Evolutionary conservation across 169 alveolate genomes (phyloP).

Genomic region (Plasmodium ovale): DNA sequence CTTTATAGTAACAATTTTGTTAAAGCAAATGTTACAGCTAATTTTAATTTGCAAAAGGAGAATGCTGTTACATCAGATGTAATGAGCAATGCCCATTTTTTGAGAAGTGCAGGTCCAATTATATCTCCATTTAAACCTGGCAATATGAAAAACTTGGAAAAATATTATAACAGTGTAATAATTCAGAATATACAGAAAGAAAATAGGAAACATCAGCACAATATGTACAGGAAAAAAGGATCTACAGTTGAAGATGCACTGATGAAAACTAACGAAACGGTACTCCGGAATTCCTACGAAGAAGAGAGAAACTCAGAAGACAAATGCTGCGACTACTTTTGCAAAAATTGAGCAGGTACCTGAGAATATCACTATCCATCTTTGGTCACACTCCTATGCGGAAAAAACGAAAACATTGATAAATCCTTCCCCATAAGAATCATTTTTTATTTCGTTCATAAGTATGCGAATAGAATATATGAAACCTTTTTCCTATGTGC

Average conservation of each 20-base stretch:
- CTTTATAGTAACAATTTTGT: constrained; percentile 80
- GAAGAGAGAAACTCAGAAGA: constrained; percentile 2
- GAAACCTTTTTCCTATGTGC: too few relatives aligned
- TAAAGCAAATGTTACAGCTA: constrained; percentile 38
- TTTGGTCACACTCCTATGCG: too few relatives aligned
- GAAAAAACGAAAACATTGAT: too few relatives aligned
- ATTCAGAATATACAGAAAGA: constrained; percentile 25
- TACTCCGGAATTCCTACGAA: too few relatives aligned
- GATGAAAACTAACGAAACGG: too few relatives aligned
- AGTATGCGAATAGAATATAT: too few relatives aligned
- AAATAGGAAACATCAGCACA: not conserved
- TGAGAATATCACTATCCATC: too few relatives aligned
- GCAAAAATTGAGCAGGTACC: constrained; percentile 3
- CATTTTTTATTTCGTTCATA: too few relatives aligned
- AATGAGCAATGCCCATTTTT: constrained; percentile 20
- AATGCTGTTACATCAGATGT: constrained; percentile 18
- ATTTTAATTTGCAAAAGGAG: constrained; percentile 23
- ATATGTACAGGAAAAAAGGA: not conserved
- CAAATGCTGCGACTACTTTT: constrained; percentile 38
- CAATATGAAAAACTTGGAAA: constrained; percentile 55
- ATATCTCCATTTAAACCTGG: constrained; percentile 34
- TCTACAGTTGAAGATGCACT: too few relatives aligned
- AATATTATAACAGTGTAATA: constrained; percentile 24
- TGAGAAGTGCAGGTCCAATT: constrained; percentile 35
- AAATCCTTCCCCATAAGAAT: too few relatives aligned